Evolutionary conservation across 768 basidiomycete species (phyloP).

Genomic region (Suillus paluster): DNA sequence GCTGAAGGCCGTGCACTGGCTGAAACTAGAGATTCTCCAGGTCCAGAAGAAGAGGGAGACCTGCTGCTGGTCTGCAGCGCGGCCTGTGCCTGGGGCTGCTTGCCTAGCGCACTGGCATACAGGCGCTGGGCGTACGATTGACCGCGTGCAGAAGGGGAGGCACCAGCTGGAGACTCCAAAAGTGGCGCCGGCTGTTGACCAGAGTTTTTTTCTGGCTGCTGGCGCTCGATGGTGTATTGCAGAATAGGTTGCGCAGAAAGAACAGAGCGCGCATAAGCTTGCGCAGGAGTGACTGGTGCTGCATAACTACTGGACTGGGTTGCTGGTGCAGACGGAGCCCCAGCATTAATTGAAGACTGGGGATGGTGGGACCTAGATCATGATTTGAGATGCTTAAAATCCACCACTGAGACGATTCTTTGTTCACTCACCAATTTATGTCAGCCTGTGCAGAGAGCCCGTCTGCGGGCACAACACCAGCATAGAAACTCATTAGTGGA

Average conservation of each 20-base stretch:
- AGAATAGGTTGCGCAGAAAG: slow-evolving; percentile 17
- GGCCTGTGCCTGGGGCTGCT: slow-evolving; percentile 14
- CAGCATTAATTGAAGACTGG: background rate
- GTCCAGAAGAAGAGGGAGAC: background rate
- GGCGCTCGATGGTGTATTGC: slow-evolving; percentile 23
- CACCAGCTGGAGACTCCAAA: slow-evolving; percentile 1
- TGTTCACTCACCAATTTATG: background rate
- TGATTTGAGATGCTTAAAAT: background rate
- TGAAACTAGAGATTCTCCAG: background rate
- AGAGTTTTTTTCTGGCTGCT: slow-evolving; percentile 10
- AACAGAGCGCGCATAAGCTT: slow-evolving; percentile 23
- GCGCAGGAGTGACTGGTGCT: slow-evolving; percentile 21
- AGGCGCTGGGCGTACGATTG: slow-evolving; percentile 46
- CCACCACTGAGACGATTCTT: background rate
- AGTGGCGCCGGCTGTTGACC: slow-evolving; percentile 7
- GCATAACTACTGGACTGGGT: background rate
- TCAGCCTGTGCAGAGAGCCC: background rate
- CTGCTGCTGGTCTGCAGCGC: background rate
- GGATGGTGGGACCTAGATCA: background rate
- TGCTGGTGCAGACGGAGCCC: background rate
- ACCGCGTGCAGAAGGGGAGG: slow-evolving; percentile 19
- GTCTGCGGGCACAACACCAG: background rate
- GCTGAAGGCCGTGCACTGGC: background rate
- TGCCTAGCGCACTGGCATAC: slow-evolving; percentile 44
- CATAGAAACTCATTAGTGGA: background rate